Evolutionary conservation across 495 filamentous ascomycete species (phyloP).

Genomic region (Aspergillus cristatus): DNA sequence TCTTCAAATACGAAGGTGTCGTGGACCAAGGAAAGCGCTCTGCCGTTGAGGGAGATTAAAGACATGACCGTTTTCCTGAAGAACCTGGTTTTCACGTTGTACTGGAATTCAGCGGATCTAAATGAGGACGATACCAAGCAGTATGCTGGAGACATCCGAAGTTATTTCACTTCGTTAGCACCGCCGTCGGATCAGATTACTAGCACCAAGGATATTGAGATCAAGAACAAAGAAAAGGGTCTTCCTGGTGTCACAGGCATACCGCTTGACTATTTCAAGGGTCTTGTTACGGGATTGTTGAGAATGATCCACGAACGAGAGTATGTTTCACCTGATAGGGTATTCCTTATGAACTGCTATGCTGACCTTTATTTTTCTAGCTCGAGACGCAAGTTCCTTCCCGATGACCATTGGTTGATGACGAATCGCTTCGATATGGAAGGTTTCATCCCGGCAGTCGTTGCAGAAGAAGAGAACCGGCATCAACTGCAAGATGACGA

Average conservation of each 20-base stretch:
- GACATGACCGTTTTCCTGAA: conserved; percentile 79
- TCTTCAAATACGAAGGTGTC: conserved; percentile 28
- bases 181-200: conserved; percentile 14
- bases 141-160: conserved; percentile 41
- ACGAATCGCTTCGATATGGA: conserved; percentile 85
- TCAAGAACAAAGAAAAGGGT: conserved; percentile 29
- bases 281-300: conserved; percentile 72
- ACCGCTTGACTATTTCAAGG: conserved; percentile 68
- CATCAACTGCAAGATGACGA: conserved; percentile 54
- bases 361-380: conserved; percentile 15
- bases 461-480: conserved; percentile 77
- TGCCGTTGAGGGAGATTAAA: conserved; percentile 62
- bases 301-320: conserved; percentile 90
- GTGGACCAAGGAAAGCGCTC: conserved; percentile 54
- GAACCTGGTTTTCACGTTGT: conserved; percentile 82
- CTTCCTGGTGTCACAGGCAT: conserved; percentile 59
- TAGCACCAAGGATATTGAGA: conserved; percentile 24
- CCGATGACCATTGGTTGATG: conserved; percentile 87
- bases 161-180: conserved; percentile 41
- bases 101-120: conserved; percentile 70
- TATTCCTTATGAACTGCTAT: background rate
- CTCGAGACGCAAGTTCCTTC: conserved; percentile 77
- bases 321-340: conserved; percentile 24
- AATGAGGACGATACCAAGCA: conserved; percentile 41
- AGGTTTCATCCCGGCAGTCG: conserved; percentile 76